A percentile compares a stretch with the other conserved stretches of the same genome.
Evolutionary conservation across 805 yeast species (phyloP).

Genomic region (Huiozyma sinensis): DNA sequence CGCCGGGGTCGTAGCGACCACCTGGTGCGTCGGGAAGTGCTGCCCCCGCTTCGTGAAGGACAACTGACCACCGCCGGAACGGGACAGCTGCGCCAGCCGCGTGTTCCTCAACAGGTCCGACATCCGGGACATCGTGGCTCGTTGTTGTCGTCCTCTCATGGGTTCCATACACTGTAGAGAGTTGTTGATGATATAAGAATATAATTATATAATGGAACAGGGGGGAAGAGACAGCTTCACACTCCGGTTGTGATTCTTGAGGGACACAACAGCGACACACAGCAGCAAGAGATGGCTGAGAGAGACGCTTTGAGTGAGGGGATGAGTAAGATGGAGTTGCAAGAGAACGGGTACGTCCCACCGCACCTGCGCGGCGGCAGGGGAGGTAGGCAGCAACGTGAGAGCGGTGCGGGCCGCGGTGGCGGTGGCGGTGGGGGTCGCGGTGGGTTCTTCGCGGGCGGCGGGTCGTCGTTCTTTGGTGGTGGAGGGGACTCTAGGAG

Average conservation of each 20-base stretch:
- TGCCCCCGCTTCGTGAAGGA: slow-evolving; percentile 1
- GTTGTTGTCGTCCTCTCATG: too few species aligned
- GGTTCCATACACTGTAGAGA: too few species aligned
- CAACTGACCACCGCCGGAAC: slow-evolving; percentile 1
- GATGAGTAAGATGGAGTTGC: too few species aligned
- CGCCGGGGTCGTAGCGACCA: slow-evolving; percentile 57
- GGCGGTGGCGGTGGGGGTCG: slow-evolving; percentile 20
- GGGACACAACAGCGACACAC: too few species aligned
- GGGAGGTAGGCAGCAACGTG: background rate
- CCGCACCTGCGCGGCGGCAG: too few species aligned
- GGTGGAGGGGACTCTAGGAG: background rate
- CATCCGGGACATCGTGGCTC: background rate
- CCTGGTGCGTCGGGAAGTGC: slow-evolving; percentile 55
- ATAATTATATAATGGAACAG: background rate
- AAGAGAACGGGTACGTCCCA: too few species aligned
- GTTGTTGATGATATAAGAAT: too few species aligned
- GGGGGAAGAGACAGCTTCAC: slow-evolving; percentile 16
- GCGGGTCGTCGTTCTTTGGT: background rate
- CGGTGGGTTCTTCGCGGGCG: slow-evolving; percentile 22
- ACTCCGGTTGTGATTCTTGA: too few species aligned
- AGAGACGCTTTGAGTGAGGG: too few species aligned
- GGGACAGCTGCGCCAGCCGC: slow-evolving; percentile 28
- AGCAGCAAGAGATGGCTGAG: too few species aligned
- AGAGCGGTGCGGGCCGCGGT: background rate
- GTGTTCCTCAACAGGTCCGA: slow-evolving; percentile 13